Percentiles rank a stretch among this genome's conserved stretches.
Conservation (phyloP, 306 rosid genomes). For the Pachyrhizus erosus region DNA sequence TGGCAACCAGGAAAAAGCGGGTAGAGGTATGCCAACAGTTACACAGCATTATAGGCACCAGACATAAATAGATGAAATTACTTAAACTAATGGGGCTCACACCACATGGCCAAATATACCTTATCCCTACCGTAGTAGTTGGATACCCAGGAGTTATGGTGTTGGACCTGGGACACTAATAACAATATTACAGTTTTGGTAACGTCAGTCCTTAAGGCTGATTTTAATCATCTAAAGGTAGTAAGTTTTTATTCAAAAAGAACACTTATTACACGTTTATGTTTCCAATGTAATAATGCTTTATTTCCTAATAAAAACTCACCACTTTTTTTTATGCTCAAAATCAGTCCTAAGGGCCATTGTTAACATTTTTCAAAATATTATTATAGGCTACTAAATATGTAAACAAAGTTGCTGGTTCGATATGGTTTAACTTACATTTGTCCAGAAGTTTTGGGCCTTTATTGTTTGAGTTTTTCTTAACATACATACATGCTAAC, state of each 20-base stretch:
- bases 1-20: constrained; percentile 94
- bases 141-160: background rate
- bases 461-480: background rate
- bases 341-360: background rate
- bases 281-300: background rate
- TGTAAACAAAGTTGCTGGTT: constrained; percentile 1
- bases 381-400: background rate
- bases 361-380: background rate
- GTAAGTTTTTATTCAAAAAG: background rate
- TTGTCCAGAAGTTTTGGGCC: background rate
- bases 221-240: background rate
- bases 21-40: constrained; percentile 72
- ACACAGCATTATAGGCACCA: constrained; percentile 19
- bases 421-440: background rate
- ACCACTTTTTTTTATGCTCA: background rate
- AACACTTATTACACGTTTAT: background rate
- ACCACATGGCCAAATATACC: constrained; percentile 1
- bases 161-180: constrained; percentile 5
- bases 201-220: background rate
- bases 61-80: background rate
- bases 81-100: background rate
- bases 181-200: background rate
- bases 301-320: background rate
- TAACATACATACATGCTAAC: background rate
- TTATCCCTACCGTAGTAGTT: background rate